These are phyloP conservation scores for Capsella bursapastoris DNA, from an alignment of 345 rosid species.

Conservation along the genomic window DNA sequence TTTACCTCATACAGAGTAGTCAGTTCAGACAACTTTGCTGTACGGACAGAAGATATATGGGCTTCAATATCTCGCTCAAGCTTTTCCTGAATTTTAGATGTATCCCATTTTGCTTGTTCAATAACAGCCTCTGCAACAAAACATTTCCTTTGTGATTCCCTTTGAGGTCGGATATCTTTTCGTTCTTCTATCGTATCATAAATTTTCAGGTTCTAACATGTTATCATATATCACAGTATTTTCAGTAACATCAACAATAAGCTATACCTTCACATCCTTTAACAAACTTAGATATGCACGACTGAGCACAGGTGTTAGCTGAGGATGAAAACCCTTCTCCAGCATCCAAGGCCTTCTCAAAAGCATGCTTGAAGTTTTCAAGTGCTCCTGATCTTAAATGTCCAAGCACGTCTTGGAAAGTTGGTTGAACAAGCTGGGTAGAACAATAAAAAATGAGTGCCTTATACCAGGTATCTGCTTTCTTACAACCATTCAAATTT, in stretches of 20 bases:
- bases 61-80: constrained; percentile 87
- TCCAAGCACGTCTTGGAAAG: constrained; percentile 78
- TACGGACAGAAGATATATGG: constrained; percentile 78
- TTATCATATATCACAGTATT: constrained; percentile 14
- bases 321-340: constrained; percentile 85
- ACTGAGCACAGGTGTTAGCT: constrained; percentile 55
- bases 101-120: constrained; percentile 93
- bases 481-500: neutral
- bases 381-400: constrained; percentile 76
- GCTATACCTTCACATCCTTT: constrained; percentile 73
- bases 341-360: constrained; percentile 76
- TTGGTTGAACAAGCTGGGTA: constrained; percentile 86
- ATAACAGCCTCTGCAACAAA: constrained; percentile 76
- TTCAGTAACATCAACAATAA: constrained; percentile 11
- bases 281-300: constrained; percentile 64
- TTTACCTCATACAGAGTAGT: constrained; percentile 78
- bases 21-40: constrained; percentile 81
- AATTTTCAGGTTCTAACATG: constrained; percentile 29
- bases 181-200: constrained; percentile 13
- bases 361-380: constrained; percentile 70
- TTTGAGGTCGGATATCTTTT: constrained; percentile 15
- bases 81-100: constrained; percentile 74
- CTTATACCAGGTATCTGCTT: constrained; percentile 19
- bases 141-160: constrained; percentile 12
- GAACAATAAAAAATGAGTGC: constrained; percentile 35